Percentiles rank a stretch among this genome's conserved stretches.
phyloP scores from a whole-genome alignment of 2,329 filamentous ascomycete species.

The Botrytis hyacinthi region DNA sequence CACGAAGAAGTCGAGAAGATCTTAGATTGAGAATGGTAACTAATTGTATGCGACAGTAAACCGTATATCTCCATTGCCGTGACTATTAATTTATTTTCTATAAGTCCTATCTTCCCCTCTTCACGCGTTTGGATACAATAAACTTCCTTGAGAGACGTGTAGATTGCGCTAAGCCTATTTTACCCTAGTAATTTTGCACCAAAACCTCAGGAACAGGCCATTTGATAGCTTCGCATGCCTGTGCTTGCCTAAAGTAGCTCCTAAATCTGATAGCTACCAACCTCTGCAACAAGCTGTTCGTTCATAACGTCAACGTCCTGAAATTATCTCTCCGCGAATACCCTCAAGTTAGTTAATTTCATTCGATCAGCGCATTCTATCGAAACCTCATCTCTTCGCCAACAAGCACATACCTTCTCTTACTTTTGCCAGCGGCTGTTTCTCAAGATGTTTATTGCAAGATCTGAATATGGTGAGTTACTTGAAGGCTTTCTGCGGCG shows the following conservation, averaged over 20 bases:
- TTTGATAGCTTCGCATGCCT: constrained; percentile 22
- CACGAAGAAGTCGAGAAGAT: constrained; percentile 1
- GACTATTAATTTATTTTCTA: constrained; percentile 13
- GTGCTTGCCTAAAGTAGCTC: constrained; percentile 22
- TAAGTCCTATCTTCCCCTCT: not conserved
- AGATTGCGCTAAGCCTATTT: constrained; percentile 14
- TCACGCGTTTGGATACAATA: constrained; percentile 20
- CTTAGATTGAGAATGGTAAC: constrained; percentile 3
- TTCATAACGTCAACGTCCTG: constrained; percentile 18
- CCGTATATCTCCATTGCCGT: constrained; percentile 16
- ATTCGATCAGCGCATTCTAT: not conserved
- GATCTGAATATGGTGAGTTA: constrained; percentile 95
- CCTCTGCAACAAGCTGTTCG: constrained; percentile 14
- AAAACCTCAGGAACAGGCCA: constrained; percentile 18
- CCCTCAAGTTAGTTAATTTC: not conserved
- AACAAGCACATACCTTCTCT: not conserved
- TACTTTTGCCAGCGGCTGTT: constrained; percentile 36
- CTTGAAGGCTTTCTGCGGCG: constrained; percentile 21
- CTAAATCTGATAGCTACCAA: constrained; percentile 21
- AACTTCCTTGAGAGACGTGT: constrained; percentile 16
- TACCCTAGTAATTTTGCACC: not conserved
- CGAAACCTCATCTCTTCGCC: not conserved
- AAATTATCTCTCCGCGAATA: constrained; percentile 6
- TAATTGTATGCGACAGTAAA: constrained; percentile 16
- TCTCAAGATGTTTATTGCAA: constrained; percentile 95